Evolutionary conservation across 164 flowering plant genomes (phyloP).

Genomic region (Chimonanthus salicifolius): DNA sequence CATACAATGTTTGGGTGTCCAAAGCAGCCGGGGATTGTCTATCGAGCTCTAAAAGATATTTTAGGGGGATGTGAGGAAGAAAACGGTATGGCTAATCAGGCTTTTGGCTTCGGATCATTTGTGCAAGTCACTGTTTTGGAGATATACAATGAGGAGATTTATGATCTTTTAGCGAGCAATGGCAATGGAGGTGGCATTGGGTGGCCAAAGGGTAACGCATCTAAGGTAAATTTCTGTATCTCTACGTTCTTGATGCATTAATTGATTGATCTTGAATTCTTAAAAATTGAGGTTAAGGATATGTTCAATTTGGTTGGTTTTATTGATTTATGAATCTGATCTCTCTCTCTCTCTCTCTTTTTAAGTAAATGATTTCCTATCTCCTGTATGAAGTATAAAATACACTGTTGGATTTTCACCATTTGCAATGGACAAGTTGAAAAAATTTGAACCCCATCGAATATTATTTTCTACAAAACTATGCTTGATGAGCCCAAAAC

Average conservation of each 20-base stretch:
- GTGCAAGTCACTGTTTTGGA: constrained; percentile 94
- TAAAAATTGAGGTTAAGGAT: too few relatives aligned
- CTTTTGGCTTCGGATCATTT: constrained; percentile 42
- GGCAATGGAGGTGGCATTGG: constrained; percentile 67
- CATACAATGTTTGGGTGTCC: constrained; percentile 94
- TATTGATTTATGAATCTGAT: too few relatives aligned
- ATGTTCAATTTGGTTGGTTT: too few relatives aligned
- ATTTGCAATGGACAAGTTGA: too few relatives aligned
- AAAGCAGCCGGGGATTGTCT: constrained; percentile 90
- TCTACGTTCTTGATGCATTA: neutral
- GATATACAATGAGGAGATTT: constrained; percentile 95
- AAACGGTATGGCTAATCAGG: constrained; percentile 13
- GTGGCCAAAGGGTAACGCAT: constrained; percentile 74
- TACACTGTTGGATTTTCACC: too few relatives aligned
- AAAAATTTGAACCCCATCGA: too few relatives aligned
- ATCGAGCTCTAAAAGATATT: constrained; percentile 68
- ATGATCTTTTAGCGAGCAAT: constrained; percentile 70
- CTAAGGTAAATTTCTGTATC: constrained; percentile 50
- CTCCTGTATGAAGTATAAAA: too few relatives aligned
- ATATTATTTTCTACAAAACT: too few relatives aligned
- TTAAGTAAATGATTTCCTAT: too few relatives aligned
- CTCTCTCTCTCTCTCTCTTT: too few relatives aligned
- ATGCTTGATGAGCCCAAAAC: too few relatives aligned
- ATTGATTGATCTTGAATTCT: too few relatives aligned
- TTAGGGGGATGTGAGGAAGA: constrained; percentile 51